A percentile compares a stretch with the other conserved stretches of the same genome.
Conservation (phyloP, 2,329 filamentous ascomycete species). For the Xylaria sp. region DNA sequence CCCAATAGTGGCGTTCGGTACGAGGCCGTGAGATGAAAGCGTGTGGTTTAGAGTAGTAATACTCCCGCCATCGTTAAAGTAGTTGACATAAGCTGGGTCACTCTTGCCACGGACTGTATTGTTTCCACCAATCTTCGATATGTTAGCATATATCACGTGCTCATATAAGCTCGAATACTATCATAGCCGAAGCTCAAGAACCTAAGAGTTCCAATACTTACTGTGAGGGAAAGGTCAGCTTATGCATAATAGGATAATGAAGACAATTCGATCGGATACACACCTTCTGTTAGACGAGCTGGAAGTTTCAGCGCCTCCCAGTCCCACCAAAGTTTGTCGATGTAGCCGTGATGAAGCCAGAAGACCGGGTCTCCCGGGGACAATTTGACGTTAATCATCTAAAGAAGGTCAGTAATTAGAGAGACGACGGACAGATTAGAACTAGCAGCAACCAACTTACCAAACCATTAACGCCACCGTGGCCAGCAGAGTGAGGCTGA, state of each 20-base stretch:
- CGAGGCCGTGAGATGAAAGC: conserved; percentile 17
- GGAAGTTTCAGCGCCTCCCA: conserved; percentile 19
- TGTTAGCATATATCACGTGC: neutral
- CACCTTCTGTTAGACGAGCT: conserved; percentile 24
- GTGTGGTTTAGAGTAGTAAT: conserved; percentile 22
- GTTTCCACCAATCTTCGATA: conserved; percentile 22
- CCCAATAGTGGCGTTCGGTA: conserved; percentile 22
- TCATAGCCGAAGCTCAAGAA: neutral
- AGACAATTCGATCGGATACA: neutral
- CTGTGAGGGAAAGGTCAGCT: neutral
- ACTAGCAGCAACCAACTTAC: neutral
- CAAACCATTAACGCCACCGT: conserved; percentile 9
- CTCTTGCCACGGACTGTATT: conserved; percentile 19
- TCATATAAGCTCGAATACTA: neutral
- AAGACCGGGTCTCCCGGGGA: conserved; percentile 28
- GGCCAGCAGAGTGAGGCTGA: conserved; percentile 10
- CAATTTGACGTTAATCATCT: conserved; percentile 20
- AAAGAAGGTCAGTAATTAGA: neutral
- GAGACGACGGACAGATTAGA: neutral
- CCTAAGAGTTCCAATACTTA: neutral
- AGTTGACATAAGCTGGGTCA: conserved; percentile 17
- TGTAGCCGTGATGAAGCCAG: conserved; percentile 22
- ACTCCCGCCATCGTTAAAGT: conserved; percentile 24
- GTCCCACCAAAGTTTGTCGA: conserved; percentile 31
- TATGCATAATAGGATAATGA: neutral